Evolutionary conservation across 192 early-diverging fungal genomes (phyloP).

Genomic region (Rhizoclosmatium globosum): DNA sequence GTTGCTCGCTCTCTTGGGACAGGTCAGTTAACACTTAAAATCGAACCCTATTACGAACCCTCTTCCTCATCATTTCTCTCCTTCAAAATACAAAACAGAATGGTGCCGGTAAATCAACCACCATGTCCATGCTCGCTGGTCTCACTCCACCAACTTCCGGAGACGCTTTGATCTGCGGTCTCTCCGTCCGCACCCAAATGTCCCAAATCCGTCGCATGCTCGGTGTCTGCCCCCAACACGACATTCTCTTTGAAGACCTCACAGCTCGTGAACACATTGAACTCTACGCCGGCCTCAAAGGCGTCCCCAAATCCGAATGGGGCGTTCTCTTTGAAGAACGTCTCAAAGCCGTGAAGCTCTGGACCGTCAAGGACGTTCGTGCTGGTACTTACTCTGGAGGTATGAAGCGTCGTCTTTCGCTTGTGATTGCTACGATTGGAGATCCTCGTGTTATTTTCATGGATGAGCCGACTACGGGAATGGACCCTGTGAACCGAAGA

Average conservation of each 20-base stretch:
- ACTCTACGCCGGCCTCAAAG: conserved; percentile 80
- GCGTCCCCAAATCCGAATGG: conserved; percentile 59
- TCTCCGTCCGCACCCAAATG: conserved; percentile 66
- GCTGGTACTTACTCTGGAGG: conserved; percentile 76
- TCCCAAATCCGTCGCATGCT: conserved; percentile 71
- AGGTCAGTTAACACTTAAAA: no score
- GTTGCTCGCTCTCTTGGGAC: conserved; percentile 33
- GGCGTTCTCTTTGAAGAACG: conserved; percentile 67
- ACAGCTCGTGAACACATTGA: conserved; percentile 78
- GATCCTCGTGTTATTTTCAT: conserved; percentile 74
- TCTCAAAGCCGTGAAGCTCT: conserved; percentile 72
- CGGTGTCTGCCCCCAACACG: conserved; percentile 83
- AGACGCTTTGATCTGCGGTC: conserved; percentile 73
- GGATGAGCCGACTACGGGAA: conserved; percentile 77
- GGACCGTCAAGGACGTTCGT: conserved; percentile 68
- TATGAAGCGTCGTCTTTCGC: conserved; percentile 77
- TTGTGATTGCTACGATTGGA: conserved; percentile 77
- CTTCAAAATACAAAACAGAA: conserved; percentile 57
- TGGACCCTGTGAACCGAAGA: conserved; percentile 84
- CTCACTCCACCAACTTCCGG: conserved; percentile 71
- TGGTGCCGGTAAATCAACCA: conserved; percentile 80
- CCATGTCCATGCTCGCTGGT: conserved; percentile 81
- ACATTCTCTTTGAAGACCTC: conserved; percentile 79
- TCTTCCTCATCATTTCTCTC: background rate
- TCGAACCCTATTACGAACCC: no score